Conservation (phyloP, 257 asterid species). For the Craterostigma plantagineum region DNA sequence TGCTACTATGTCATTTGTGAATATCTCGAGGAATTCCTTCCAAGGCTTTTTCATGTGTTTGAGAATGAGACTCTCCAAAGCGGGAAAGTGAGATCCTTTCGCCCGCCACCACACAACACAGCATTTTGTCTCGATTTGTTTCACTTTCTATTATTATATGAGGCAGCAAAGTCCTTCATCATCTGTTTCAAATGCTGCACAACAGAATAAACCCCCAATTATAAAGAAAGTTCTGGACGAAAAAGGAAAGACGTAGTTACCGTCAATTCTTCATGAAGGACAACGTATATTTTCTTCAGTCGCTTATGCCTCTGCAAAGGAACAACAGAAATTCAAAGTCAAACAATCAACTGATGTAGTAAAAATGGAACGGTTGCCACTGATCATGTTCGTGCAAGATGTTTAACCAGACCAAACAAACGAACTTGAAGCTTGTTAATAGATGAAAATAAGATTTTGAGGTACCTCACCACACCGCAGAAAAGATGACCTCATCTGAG, state of each 20-base stretch:
- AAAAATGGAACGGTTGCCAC: background rate
- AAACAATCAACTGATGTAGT: background rate
- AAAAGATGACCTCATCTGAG: constrained; percentile 50
- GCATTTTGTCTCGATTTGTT: no score
- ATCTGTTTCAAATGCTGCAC: constrained; percentile 69
- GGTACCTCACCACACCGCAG: constrained; percentile 65
- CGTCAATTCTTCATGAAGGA: constrained; percentile 71
- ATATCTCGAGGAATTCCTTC: no score
- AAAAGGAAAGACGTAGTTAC: constrained; percentile 21
- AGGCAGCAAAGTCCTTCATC: constrained; percentile 53
- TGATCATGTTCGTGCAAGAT: background rate
- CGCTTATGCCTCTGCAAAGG: constrained; percentile 62
- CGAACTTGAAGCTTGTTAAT: no score
- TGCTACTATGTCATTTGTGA: no score
- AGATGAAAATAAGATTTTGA: no score
- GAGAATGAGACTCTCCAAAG: no score
- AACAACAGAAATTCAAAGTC: background rate
- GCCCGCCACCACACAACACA: no score
- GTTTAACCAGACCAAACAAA: background rate
- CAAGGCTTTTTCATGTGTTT: no score
- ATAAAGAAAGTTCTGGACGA: constrained; percentile 7
- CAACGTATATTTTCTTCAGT: constrained; percentile 47
- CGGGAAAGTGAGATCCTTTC: no score
- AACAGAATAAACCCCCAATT: constrained; percentile 10
- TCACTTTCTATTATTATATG: constrained; percentile 28